Evolutionary conservation across 2,329 filamentous ascomycete species (phyloP).

Genomic region (Claviceps pusilla): DNA sequence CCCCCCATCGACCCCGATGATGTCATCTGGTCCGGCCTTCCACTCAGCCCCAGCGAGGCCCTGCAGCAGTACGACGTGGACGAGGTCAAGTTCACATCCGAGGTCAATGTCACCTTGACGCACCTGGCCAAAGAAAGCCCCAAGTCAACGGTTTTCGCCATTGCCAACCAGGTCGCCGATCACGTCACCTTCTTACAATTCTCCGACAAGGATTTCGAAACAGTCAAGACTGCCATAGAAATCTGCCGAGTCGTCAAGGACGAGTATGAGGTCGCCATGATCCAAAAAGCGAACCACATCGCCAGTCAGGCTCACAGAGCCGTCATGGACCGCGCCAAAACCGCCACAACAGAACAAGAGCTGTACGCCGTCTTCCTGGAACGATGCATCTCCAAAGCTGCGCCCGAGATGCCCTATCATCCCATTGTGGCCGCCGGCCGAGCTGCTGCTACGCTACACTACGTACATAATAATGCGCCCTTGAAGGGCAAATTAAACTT

Average conservation of each 20-base stretch:
- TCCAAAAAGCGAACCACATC: slow-evolving; percentile 56
- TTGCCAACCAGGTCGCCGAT: slow-evolving; percentile 62
- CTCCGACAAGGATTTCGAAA: slow-evolving; percentile 42
- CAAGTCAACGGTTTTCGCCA: slow-evolving; percentile 50
- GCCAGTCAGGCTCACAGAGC: slow-evolving; percentile 52
- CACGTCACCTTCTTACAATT: slow-evolving; percentile 58
- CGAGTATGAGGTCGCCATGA: slow-evolving; percentile 58
- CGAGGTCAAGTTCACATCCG: slow-evolving; percentile 53
- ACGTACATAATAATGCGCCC: slow-evolving; percentile 62
- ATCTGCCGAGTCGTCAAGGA: slow-evolving; percentile 57
- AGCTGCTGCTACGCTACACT: slow-evolving; percentile 75
- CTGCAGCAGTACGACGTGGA: slow-evolving; percentile 68
- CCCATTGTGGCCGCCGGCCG: slow-evolving; percentile 71
- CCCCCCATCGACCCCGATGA: slow-evolving; percentile 75
- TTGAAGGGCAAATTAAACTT: slow-evolving; percentile 60
- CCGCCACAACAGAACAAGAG: slow-evolving; percentile 63
- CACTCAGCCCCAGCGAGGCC: slow-evolving; percentile 62
- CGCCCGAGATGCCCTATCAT: slow-evolving; percentile 73
- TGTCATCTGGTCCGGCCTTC: slow-evolving; percentile 88
- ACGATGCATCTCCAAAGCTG: slow-evolving; percentile 57
- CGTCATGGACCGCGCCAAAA: slow-evolving; percentile 44
- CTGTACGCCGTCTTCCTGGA: slow-evolving; percentile 70
- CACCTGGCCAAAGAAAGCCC: slow-evolving; percentile 26
- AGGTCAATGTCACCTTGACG: slow-evolving; percentile 60
- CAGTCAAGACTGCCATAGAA: slow-evolving; percentile 50